phyloP scores from a whole-genome alignment of 441 rosid species.

The Erodium texanum region DNA sequence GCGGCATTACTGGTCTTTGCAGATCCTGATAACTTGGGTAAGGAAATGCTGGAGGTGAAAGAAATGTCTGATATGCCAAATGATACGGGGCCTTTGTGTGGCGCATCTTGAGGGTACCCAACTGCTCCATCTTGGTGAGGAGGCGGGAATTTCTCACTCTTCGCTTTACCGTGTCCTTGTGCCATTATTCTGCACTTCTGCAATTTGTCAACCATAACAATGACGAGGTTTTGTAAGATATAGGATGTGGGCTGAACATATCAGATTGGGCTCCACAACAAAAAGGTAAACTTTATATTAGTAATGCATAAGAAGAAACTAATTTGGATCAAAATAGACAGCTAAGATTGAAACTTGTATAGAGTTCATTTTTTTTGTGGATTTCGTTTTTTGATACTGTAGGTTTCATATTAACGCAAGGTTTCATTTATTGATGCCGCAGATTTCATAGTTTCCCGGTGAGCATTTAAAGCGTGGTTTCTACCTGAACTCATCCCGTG shows the following conservation, averaged over 20 bases:
- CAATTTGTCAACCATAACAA: background rate
- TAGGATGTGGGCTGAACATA: background rate
- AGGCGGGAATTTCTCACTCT: conserved; percentile 95
- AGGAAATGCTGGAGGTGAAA: conserved; percentile 30
- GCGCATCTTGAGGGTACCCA: conserved; percentile 42
- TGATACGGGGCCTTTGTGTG: conserved; percentile 37
- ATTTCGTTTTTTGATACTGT: too few relatives aligned
- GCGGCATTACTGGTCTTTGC: conserved; percentile 27
- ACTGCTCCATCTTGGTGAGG: conserved; percentile 89
- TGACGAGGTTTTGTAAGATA: background rate
- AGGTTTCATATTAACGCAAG: too few relatives aligned
- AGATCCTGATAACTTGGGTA: conserved; percentile 33
- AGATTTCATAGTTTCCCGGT: too few relatives aligned
- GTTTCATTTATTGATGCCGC: too few relatives aligned
- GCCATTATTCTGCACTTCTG: conserved; percentile 67
- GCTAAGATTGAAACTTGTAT: too few relatives aligned
- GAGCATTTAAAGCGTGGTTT: too few relatives aligned
- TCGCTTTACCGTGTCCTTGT: conserved; percentile 61
- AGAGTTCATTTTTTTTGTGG: too few relatives aligned
- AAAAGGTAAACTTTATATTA: too few relatives aligned
- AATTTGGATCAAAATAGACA: too few relatives aligned
- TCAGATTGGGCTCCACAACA: too few relatives aligned
- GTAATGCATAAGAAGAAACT: too few relatives aligned
- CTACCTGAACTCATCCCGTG: too few relatives aligned
- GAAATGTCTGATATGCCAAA: conserved; percentile 37